Percentiles rank a stretch among this genome's conserved stretches.
Evolutionary conservation across 2,329 filamentous ascomycete genomes (phyloP).

Genomic region (Uncinocarpus reesii): DNA sequence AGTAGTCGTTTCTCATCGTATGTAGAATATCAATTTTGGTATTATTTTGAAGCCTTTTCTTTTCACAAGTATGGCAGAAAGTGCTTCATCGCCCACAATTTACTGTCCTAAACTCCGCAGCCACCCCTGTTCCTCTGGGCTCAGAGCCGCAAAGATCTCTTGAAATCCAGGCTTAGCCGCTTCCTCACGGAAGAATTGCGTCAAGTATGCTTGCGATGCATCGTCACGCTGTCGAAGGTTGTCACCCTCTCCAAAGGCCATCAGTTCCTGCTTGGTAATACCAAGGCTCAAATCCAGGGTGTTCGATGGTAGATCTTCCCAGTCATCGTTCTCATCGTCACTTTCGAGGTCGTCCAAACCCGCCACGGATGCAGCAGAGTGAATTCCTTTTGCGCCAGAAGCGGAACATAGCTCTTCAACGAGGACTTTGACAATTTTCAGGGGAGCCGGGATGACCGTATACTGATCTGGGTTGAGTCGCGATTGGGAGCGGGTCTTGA

Average conservation of each 20-base stretch:
- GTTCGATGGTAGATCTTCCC: slow-evolving; percentile 78
- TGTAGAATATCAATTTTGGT: neutral
- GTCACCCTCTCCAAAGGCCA: slow-evolving; percentile 53
- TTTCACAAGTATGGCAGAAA: no score
- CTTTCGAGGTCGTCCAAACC: slow-evolving; percentile 50
- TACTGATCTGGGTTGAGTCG: slow-evolving; percentile 83
- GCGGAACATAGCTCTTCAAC: slow-evolving; percentile 83
- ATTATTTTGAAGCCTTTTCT: neutral
- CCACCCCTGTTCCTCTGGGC: slow-evolving; percentile 40
- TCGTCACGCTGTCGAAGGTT: slow-evolving; percentile 63
- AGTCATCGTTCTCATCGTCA: slow-evolving; percentile 67
- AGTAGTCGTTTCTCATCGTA: neutral
- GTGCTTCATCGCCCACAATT: no score
- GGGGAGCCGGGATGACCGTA: slow-evolving; percentile 72
- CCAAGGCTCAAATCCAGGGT: slow-evolving; percentile 65
- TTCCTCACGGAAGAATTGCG: slow-evolving; percentile 62
- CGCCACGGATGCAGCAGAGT: slow-evolving; percentile 51
- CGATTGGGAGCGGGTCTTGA: slow-evolving; percentile 87
- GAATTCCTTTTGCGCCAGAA: slow-evolving; percentile 47
- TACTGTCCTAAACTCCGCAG: slow-evolving; percentile 22
- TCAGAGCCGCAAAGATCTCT: slow-evolving; percentile 46
- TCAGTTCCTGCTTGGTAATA: slow-evolving; percentile 62
- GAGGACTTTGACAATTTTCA: slow-evolving; percentile 94
- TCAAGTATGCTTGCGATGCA: slow-evolving; percentile 76
- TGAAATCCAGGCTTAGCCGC: slow-evolving; percentile 46